Evolutionary conservation across 768 basidiomycete species (phyloP).

Genomic region (Rhodotorula diobovata): DNA sequence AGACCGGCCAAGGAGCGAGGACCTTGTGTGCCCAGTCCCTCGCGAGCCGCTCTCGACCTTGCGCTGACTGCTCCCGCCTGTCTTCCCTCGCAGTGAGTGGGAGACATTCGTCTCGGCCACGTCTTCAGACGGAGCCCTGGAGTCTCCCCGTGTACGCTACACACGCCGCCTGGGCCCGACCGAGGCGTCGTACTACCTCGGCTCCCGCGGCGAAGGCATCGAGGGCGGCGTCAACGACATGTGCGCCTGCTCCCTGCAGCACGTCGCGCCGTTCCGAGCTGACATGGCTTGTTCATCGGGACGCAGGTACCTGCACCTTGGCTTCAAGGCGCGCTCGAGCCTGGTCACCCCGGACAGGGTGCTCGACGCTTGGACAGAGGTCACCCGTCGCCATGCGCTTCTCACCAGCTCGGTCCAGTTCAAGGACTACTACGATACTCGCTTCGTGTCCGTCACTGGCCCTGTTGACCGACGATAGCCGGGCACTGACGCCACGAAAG

Average conservation of each 20-base stretch:
- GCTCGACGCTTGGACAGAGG: slow-evolving; percentile 62
- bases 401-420: slow-evolving; percentile 63
- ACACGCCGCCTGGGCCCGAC: slow-evolving; percentile 67
- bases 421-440: slow-evolving; percentile 54
- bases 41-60: too few relatives aligned
- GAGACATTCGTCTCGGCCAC: not conserved
- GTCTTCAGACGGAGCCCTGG: too few relatives aligned
- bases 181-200: slow-evolving; percentile 74
- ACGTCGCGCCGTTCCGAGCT: not conserved
- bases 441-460: slow-evolving; percentile 59
- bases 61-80: not conserved
- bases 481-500: not conserved
- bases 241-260: slow-evolving; percentile 50
- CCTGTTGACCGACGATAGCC: not conserved
- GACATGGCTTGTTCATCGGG: not conserved
- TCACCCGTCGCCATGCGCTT: slow-evolving; percentile 66
- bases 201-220: slow-evolving; percentile 63
- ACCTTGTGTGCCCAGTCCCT: slow-evolving; percentile 16
- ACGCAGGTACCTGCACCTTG: slow-evolving; percentile 72
- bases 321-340: slow-evolving; percentile 55
- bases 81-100: slow-evolving; percentile 18
- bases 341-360: slow-evolving; percentile 56
- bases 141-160: not conserved
- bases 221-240: slow-evolving; percentile 68
- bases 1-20: not conserved